Evolutionary conservation across 306 rosid genomes (phyloP), one percentile per base, ranked within the genome.

Genomic region (Quercus aquifolioides): DNA sequence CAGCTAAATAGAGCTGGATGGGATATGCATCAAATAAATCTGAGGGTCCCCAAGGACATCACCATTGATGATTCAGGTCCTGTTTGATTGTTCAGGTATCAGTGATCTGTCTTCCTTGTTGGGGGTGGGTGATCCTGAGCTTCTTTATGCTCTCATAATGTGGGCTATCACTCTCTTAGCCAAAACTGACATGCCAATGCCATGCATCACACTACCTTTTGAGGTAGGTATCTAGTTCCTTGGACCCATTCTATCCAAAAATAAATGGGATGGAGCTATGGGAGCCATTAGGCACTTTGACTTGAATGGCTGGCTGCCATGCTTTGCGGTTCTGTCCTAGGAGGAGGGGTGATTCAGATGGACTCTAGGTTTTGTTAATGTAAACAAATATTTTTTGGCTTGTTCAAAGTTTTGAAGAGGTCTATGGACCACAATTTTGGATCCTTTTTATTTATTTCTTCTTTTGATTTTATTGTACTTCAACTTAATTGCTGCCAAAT

Each of bases 31-130:
- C 85, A 88, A 64, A 68, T 92, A 11, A 95, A 85, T 56, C 60
- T 95, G 70, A 92, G 85, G 88, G 93, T 92, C 76, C 97, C 99
- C 18, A 86, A 72, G 83, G 82, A 85, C 62, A 76, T 92, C 58
- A 74, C 65, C 23, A 86, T 95, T 63, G 96, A 92, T 75, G 91
- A 87, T 72, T 57, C 74, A 67, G 79, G 55, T 26, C 81, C 71
- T 38, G 49, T 85, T 56, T 85, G 84, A 84, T 52, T 80, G 43
- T 71, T 84, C 78, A 79, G 60, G 73, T 13, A 30, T 20, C 18
- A 35, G 73, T 55, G 43, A 55, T 69, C 9, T 67, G 78, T 60
- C 41, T 28, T 38, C 76, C 30, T 43, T 57, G 59, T 21, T 20
- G 25, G 64, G 56, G 58, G 55, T 54, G 56, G 58, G 33, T 54